Base-by-base conservation (phyloP, 306 rosid species). In the Alnus glutinosa region DNA sequence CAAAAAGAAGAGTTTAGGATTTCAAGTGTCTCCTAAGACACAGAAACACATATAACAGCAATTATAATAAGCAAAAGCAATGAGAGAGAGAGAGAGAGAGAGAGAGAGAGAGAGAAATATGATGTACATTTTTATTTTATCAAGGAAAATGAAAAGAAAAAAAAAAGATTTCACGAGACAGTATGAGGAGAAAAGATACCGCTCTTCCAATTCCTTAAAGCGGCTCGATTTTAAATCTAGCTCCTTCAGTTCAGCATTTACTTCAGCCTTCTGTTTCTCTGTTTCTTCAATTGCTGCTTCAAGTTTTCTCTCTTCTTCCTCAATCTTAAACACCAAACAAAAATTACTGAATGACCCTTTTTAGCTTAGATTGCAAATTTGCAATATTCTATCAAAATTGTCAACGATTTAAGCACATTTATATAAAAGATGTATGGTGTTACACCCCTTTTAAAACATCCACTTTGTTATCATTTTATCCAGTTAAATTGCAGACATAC, bases 261-360 rank as follows among this genome's bases (percentile, higher is more conserved):
- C 96, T 85, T 90, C 94, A 18, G 90, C 79, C 46, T 88, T 89
- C 77, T 91, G 96, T 87, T 85, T 86, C 86, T 93, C 94, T 12
- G 89, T 79, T 85, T 90, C 99, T 81, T 92, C 88, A 82, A 91
- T 93, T 80, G 96, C 92, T 2, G 92, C 98, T 86, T 91, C 93
- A 80, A 95, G 98, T 85, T 89, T 91, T 82, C 90, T 89, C 85
- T 86, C 94, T 86, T 93, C 99, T 88, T 93, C 98, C 89, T 93
- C 98, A 75, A 93, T 88, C 99, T 93, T 75, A 68, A 81, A 85
- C 57, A 77, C 59, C 73, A 86, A 64, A 49, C 77, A 82, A 12
- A 46, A 71, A 75, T 55, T 46, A 88, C 61, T 55, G 81, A 78
- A 85, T 75, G 30, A 80, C 69, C 74, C 78, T 70, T 50, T 75